Base-by-base conservation (phyloP, 129 eudicot species). In the Glebionis coronaria region DNA sequence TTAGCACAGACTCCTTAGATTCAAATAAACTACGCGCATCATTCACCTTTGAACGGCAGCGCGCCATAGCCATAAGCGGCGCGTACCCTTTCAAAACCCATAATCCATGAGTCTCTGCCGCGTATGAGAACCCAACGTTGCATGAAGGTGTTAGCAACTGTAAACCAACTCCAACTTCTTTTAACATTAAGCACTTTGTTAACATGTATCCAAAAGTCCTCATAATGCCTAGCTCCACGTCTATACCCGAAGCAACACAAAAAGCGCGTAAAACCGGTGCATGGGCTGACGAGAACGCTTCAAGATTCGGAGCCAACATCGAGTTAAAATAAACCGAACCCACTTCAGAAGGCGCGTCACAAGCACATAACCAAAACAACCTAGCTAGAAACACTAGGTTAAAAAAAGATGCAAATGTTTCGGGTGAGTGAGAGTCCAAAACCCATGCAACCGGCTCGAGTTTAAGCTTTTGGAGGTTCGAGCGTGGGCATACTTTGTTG, bases 171-270 rank as follows among this genome's bases (percentile, higher is more conserved):
- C 90, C 92, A 52, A 84, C 61, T 56, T 93, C 98, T 44, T 70
- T 79, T 29, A 86, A 68, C 56, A 93, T 75, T 53, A 84, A 63
- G 78, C 95, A 86, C 63, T 93, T 93, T 8, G 98, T 82, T 57
- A 82, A n/a, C 81, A 93, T 84, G 87, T 93, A 93, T 15, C 98
- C 96, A n/a, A 86, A 73, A 28, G 96, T 81, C 68, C 98, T 89
- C 82, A 82, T 72, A 59, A 93, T 58, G 68, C 84, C 78, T 13
- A 86, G 81, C 81, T 93, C 98, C 72, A 86, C 88, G 79, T 93
- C 98, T 0, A 80, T 40, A 2, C 98, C 98, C 2, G 75, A 79
- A 0, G 92, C 57, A n/a, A 71, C 23, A 21, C 88, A 82, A 73
- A 88, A 88, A 27, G 83, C 80, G 3, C 82, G 77, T 50, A 88